Conservation (phyloP, 2,329 filamentous ascomycete genomes). For the Tolypocladium cylindrosporum region DNA sequence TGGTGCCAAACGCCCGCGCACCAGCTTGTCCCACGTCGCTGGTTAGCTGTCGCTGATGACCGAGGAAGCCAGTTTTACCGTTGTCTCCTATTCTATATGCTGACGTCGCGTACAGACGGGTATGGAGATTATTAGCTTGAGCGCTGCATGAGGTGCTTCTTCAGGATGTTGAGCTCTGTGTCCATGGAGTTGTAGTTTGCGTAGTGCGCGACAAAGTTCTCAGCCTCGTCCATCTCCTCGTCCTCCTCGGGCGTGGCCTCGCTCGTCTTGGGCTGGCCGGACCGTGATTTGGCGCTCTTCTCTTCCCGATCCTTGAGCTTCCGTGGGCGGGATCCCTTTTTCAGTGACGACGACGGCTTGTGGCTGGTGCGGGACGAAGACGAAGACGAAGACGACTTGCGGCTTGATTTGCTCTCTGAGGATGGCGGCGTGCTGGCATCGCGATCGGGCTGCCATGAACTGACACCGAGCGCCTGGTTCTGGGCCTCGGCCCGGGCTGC, state of each 20-base stretch:
- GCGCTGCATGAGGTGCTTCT: constrained; percentile 3
- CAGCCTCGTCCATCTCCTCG: constrained; percentile 1
- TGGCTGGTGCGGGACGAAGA: not conserved
- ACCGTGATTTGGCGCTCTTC: not conserved
- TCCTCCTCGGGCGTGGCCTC: not conserved
- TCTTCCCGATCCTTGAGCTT: not conserved
- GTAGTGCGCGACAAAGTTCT: constrained; percentile 3
- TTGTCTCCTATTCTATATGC: not conserved
- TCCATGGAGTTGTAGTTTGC: constrained; percentile 6
- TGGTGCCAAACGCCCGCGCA: not conserved
- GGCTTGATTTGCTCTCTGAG: not conserved
- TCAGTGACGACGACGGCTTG: not conserved
- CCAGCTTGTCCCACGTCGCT: not conserved
- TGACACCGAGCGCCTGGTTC: constrained; percentile 1
- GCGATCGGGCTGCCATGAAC: not conserved
- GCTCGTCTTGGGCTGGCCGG: not conserved
- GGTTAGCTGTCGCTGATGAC: not conserved
- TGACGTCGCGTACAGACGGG: not conserved
- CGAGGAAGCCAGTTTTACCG: not conserved
- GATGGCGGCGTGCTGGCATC: not conserved
- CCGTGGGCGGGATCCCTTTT: not conserved
- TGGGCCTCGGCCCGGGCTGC: constrained; percentile 5
- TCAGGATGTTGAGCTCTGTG: constrained; percentile 5
- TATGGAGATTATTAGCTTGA: not conserved
- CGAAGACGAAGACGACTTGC: not conserved